Base-by-base conservation (phyloP, 2,329 filamentous ascomycete species). In the Cryphonectria radicalis region DNA sequence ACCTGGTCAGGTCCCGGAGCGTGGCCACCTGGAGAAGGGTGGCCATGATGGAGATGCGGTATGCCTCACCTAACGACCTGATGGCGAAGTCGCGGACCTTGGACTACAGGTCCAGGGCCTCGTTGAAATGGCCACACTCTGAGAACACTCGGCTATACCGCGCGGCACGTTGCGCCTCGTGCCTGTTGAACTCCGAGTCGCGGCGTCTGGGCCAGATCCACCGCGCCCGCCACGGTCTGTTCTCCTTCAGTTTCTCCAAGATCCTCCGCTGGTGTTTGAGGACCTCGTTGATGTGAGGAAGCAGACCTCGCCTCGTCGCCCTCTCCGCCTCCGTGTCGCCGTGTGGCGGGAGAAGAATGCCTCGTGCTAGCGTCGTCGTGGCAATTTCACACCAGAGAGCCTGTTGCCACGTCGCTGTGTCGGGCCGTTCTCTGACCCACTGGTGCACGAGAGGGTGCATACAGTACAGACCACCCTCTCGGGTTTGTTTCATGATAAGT, bases 351-450 rank as follows among this genome's bases (percentile, higher is more conserved):
- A 62, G 59, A 40, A 62, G 59, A 19, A 62, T 65, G n/a, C 63
- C 63, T 32, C 63, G 22, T 8, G 63, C 40, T 40, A 65, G 32
- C 11, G 43, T 65, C n/a, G 40, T 50, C 63, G n/a, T 46, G 19
- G 63, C n/a, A 3, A 43, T 17, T 8, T 65, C 40, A 40, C 63
- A 65, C 40, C 37, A 43, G 25, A 65, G 63, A n/a, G 63, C 63
- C n/a, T 65, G 40, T n/a, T 65, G 25, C 63, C 43, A 65, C 40
- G 37, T 50, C 40, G 63, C 37, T 13, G 37, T 43, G 6, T 65
- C n/a, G 17, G 63, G 63, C 8, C 63, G 40, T 40, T 65, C 63
- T 28, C 63, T 19, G 8, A 65, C 63, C 63, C 63, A 65, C 63
- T 65, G 43, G 28, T 65, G 63, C 11, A 65, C 63, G 13, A 65